Base-by-base conservation (phyloP, 345 rosid genomes). In the Alliaria petiolata region DNA sequence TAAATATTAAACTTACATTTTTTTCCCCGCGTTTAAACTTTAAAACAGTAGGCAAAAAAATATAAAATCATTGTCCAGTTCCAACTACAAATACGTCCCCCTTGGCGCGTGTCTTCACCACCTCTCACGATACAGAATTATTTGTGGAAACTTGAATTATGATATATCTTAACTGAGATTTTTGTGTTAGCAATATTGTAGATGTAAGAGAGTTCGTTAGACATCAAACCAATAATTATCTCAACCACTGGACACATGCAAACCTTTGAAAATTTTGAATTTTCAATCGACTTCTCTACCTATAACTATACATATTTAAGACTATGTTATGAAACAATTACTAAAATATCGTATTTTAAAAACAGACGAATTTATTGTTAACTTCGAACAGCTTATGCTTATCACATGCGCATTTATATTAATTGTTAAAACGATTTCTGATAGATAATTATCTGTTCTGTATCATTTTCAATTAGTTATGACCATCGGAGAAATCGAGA, bases 191-290 rank as follows among this genome's bases (percentile, higher is more conserved):
- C 9, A 42, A 31, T n/a, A 61, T 30, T 31, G 31, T 74, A 49
- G 12, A 39, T 31, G 19, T 4, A 58, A 59, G 52, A 22, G 47
- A 36, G 42, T 72, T 64, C 59, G 65, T 30, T 65, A 65, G 44
- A 52, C 45, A 33, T 42, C 20, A 54, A 74, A 66, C 65, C 72
- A 67, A 40, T 67, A 63, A 38, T 67, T n/a, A 42, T 60, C 69
- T 33, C 73, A 74, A 58, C 68, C 62, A 67, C 73, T 67, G 4
- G 57, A 57, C 75, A 71, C 72, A 47, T 47, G 66, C 61, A 47
- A 19, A 9, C 53, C n/a, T 57, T 39, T 47, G 17, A n/a, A n/a
- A n/a, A n/a, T n/a, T n/a, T n/a, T n/a, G n/a, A n/a, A 1, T 7
- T 42, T 28, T 49, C 72, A 19, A 26, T 39, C 52, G 12, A 39